These are phyloP conservation scores for Lentinula edodes DNA, from an alignment of 768 basidiomycete genomes.

Conservation along the genomic window DNA sequence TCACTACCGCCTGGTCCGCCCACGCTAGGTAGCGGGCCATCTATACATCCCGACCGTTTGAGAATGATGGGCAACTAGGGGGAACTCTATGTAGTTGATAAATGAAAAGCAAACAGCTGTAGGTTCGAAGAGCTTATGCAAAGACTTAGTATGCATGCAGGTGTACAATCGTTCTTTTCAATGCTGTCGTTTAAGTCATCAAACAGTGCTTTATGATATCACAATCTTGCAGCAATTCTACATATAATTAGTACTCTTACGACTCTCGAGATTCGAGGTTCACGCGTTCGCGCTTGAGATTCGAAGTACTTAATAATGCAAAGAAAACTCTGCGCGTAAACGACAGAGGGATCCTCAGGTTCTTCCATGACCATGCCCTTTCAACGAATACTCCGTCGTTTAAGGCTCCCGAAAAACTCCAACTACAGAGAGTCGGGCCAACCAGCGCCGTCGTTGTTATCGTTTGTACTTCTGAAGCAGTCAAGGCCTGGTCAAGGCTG, in stretches of 20 bases:
- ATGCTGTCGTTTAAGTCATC: background rate
- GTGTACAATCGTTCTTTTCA: background rate
- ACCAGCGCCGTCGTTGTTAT: slow-evolving; percentile 5
- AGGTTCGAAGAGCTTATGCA: background rate
- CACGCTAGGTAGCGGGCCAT: slow-evolving; percentile 39
- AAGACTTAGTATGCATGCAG: slow-evolving; percentile 1
- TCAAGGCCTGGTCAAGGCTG: slow-evolving; percentile 17
- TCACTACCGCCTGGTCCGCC: slow-evolving; percentile 27
- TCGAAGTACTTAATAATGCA: too few relatives aligned
- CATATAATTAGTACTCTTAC: too few relatives aligned
- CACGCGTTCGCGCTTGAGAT: too few relatives aligned
- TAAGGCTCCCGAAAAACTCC: slow-evolving; percentile 49
- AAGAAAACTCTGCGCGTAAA: slow-evolving; percentile 22
- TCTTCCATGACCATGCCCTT: slow-evolving; percentile 4
- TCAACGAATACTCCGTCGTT: slow-evolving; percentile 24
- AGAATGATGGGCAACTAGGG: slow-evolving; percentile 57
- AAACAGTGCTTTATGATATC: background rate
- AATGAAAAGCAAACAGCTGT: background rate
- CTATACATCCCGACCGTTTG: slow-evolving; percentile 81
- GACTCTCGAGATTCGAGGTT: too few relatives aligned
- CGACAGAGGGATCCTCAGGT: slow-evolving; percentile 4
- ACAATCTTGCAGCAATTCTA: too few relatives aligned
- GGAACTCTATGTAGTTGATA: background rate
- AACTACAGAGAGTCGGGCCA: slow-evolving; percentile 51
- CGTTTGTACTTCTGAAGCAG: background rate